These are phyloP conservation scores for Penicillium sp. DNA, from an alignment of 2,329 filamentous ascomycete genomes.

Conservation along the genomic window DNA sequence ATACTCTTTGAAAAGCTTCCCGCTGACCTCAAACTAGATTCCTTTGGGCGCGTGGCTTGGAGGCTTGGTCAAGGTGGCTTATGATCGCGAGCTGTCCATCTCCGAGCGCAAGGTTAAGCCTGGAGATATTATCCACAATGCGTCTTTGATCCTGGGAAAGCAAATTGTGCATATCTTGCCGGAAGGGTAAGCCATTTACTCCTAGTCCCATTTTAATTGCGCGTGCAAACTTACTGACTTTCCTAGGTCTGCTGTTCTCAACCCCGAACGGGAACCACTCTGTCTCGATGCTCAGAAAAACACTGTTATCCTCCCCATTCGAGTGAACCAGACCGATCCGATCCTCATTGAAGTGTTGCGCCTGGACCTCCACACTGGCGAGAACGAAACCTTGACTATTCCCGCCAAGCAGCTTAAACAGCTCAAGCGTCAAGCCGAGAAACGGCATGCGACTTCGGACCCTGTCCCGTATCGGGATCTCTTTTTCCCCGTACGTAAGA, in stretches of 20 bases:
- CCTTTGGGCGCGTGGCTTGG: conserved; percentile 75
- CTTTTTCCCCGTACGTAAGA: conserved; percentile 76
- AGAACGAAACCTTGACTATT: conserved; percentile 79
- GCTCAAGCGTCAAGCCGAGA: conserved; percentile 71
- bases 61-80: conserved; percentile 76
- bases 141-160: conserved; percentile 90
- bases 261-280: conserved; percentile 77
- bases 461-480: conserved; percentile 66
- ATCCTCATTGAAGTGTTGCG: conserved; percentile 87
- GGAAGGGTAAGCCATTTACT: conserved; percentile 67
- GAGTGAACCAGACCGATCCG: conserved; percentile 90
- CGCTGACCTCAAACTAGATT: conserved; percentile 53
- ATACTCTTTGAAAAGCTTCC: neutral
- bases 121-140: conserved; percentile 83
- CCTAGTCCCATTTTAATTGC: neutral
- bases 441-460: conserved; percentile 55
- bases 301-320: conserved; percentile 73
- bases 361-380: conserved; percentile 78
- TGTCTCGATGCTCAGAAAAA: conserved; percentile 71
- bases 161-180: conserved; percentile 98
- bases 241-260: conserved; percentile 76
- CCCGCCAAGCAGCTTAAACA: conserved; percentile 73
- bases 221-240: conserved; percentile 30
- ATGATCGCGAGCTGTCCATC: conserved; percentile 89
- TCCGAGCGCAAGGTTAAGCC: conserved; percentile 93